Conservation (phyloP, 495 filamentous ascomycete species). For the Podospora comata region DNA sequence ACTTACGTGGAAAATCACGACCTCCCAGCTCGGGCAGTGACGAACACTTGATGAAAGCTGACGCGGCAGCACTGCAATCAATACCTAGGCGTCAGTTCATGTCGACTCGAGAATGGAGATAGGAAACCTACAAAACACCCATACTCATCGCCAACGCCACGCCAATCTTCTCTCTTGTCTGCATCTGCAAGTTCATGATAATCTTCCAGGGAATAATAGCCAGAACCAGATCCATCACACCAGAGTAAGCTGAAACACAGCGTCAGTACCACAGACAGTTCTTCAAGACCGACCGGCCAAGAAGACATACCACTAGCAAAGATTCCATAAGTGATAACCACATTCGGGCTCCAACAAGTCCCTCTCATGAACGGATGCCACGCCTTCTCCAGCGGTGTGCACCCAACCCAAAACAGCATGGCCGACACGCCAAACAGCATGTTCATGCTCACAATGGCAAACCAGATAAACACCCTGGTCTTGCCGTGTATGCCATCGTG, state of each 20-base stretch:
- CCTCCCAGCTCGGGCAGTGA: slow-evolving; percentile 27
- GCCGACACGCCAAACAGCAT: slow-evolving; percentile 36
- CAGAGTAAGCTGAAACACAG: slow-evolving; percentile 31
- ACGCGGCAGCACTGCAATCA: slow-evolving; percentile 21
- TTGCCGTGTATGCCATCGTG: slow-evolving; percentile 26
- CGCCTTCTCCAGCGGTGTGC: slow-evolving; percentile 36
- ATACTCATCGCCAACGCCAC: slow-evolving; percentile 41
- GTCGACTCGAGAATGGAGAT: neutral
- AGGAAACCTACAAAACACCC: slow-evolving; percentile 24
- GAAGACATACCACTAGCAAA: slow-evolving; percentile 27
- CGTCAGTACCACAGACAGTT: neutral
- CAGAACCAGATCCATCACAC: slow-evolving; percentile 29
- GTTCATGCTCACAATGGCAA: slow-evolving; percentile 39
- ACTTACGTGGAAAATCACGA: slow-evolving; percentile 27
- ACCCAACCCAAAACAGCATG: slow-evolving; percentile 41
- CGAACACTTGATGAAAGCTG: slow-evolving; percentile 33
- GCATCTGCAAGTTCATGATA: slow-evolving; percentile 32
- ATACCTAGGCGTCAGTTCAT: neutral
- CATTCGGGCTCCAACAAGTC: slow-evolving; percentile 35
- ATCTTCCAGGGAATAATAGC: slow-evolving; percentile 33
- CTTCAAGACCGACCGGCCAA: too few species aligned
- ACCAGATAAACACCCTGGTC: slow-evolving; percentile 27
- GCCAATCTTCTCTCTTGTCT: slow-evolving; percentile 36
- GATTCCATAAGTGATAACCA: slow-evolving; percentile 24
- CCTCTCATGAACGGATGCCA: slow-evolving; percentile 31